Evolutionary conservation across 129 eudicot genomes (phyloP), one percentile per base, ranked within the genome.

Genomic region (Helichrysum umbraculigerum): DNA sequence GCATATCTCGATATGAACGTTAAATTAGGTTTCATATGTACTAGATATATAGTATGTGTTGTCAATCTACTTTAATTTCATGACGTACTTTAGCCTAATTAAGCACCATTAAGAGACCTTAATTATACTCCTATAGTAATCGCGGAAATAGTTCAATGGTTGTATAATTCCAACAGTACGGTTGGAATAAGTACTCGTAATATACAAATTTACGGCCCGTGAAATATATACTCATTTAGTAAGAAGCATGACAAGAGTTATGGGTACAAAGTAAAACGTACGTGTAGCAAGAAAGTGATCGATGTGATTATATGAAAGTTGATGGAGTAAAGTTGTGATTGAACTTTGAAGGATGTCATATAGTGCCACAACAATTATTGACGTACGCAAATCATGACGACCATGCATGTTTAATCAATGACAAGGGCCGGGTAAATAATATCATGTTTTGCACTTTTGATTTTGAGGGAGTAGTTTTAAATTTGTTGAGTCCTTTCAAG

Each of bases 251-350:
- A 42, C 66, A 79, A 65, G 72, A 34, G 22, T 9, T 64, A 51
- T 63, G 42, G 51, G 78, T 72, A 72, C 73, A 66, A 72, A 64
- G 78, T 79, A 79, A 59, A 52, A 34, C 42, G 81, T 41, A 34
- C 42, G 81, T 41, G 68, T 41, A n/a, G 37, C 58, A 72, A 41
- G 62, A 72, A 50, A 62, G 66, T 71, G 41, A 6, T 35, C 41
- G 58, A 62, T 32, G 54, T 78, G 71, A 19, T 59, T 32, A 71
- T 15, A 66, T 47, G 61, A 51, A 66, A 76, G 73, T 33, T 52
- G 73, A 76, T 66, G 34, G 66, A 58, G 25, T 34, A 34, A 66
- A 75, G 72, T 72, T 50, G 72, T 75, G 79, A 64, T 64, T 19
- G 79, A 64, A 73, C 20, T 57, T 65, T 14, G 70, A 34, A 67